Base-by-base conservation (phyloP, 116 monocot genomes). In the Thalassia testudinum region DNA sequence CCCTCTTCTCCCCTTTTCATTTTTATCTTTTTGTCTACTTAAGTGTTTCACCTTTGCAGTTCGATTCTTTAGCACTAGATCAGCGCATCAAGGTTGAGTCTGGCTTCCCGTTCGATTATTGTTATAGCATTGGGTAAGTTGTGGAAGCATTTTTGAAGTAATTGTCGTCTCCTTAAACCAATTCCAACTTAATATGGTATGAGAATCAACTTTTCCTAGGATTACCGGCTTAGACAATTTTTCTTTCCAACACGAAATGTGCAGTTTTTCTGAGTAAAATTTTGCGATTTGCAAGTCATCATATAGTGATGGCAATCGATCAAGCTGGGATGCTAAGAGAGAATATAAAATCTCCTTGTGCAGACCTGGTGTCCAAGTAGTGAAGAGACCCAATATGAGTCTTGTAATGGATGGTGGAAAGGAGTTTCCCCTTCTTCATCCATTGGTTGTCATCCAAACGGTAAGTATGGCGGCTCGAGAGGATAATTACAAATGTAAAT, bases 21-120 rank as follows among this genome's bases (percentile, higher is more conserved):
- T 29, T 0, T 27, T 20, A 3, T 27, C 3, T 7, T 42, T 6
- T 30, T 29, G 10, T 29, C 0, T 49, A 10, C 21, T 2, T 49
- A 18, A 44, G 21, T 38, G 5, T 34, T 7, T 50, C 0, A 40
- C 50, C 51, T 30, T 63, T 64, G 50, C 75, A 90, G 90, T 84
- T 84, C 50, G 60, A 72, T 60, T 50, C 68, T 22, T 71, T 70
- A 47, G 70, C 71, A 16, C 61, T 64, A 55, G 70, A 66, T 45
- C 53, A 50, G 30, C 69, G 72, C 26, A 40, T 30, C 19, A 58
- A 12, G 34, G 40, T 61, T 22, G 72, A 72, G 58, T 37, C 74
- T 5, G 51, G 21, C 30, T 54, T 84, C 53, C 80, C 80, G 38
- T 84, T 90, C 42, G 81, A 90, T 38, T 74, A 75, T 60, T 90